phyloP scores from a whole-genome alignment of 225 moss, liverwort and hornwort species.

The Pleurozium schreberi region DNA sequence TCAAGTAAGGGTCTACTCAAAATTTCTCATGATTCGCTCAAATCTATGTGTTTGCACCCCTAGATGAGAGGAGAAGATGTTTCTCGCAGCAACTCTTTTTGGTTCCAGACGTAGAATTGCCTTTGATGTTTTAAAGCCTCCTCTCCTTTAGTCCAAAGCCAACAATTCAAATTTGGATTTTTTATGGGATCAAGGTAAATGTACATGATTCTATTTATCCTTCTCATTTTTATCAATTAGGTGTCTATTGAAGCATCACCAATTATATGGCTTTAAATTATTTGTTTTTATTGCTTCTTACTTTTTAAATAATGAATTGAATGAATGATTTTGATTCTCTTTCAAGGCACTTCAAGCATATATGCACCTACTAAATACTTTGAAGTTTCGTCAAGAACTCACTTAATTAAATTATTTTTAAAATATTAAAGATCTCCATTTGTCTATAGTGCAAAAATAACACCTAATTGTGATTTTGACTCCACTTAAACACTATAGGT shows the following conservation, averaged over 20 bases:
- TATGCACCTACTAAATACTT: not conserved
- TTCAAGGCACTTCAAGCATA: not conserved
- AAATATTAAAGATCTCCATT: rapidly evolving
- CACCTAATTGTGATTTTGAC: not conserved
- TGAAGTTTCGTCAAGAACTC: too few relatives aligned
- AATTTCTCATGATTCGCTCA: too few relatives aligned
- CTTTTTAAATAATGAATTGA: too few relatives aligned
- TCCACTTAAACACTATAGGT: not conserved
- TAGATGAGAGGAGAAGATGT: too few relatives aligned
- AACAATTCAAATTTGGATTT: not conserved
- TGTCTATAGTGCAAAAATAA: not conserved
- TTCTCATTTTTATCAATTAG: not conserved
- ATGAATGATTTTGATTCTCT: not conserved
- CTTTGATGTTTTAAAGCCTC: too few relatives aligned
- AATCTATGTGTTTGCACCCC: too few relatives aligned
- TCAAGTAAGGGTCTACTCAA: too few relatives aligned
- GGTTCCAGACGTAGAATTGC: too few relatives aligned
- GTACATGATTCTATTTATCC: rapidly evolving
- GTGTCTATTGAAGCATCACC: not conserved
- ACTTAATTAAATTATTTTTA: too few relatives aligned
- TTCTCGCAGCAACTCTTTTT: too few relatives aligned
- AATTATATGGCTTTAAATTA: not conserved
- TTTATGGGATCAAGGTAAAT: not conserved
- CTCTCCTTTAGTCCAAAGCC: too few relatives aligned
- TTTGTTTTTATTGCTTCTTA: not conserved